Evolutionary conservation across 2,329 filamentous ascomycete species (phyloP).

Genomic region (Fusarium ambrosium): DNA sequence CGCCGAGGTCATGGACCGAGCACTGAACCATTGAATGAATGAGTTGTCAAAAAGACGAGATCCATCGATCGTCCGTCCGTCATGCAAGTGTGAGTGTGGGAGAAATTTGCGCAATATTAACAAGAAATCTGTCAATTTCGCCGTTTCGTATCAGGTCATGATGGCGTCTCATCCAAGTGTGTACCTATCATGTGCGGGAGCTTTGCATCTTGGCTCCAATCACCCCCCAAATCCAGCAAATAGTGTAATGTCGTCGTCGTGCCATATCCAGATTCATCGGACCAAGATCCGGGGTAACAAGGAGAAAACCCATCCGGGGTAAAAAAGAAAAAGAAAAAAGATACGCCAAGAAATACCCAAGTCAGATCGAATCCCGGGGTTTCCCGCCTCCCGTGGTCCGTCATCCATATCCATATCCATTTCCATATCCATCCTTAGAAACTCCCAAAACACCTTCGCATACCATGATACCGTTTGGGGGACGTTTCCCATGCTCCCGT

Average conservation of each 20-base stretch:
- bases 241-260: constrained; percentile 31
- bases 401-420: neutral
- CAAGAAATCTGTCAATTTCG: constrained; percentile 37
- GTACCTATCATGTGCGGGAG: constrained; percentile 24
- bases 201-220: constrained; percentile 14
- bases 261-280: constrained; percentile 30
- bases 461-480: constrained; percentile 29
- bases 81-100: constrained; percentile 6
- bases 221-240: constrained; percentile 22
- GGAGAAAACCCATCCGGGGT: constrained; percentile 6
- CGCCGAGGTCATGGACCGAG: constrained; percentile 4
- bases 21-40: constrained; percentile 30
- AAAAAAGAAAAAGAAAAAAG: constrained; percentile 10
- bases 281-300: constrained; percentile 14
- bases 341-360: constrained; percentile 34
- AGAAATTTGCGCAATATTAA: constrained; percentile 25
- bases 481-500: constrained; percentile 16
- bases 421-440: constrained; percentile 1
- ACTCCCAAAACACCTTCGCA: constrained; percentile 41
- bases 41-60: constrained; percentile 19
- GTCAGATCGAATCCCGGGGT: constrained; percentile 25
- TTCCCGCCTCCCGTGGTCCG: constrained; percentile 14
- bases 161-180: constrained; percentile 38
- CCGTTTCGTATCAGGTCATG: constrained; percentile 42
- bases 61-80: constrained; percentile 3